A percentile compares a stretch with the other conserved stretches of the same genome.
Evolutionary conservation across 148 eudicot species (phyloP).

Genomic region (Linanthus parryae): DNA sequence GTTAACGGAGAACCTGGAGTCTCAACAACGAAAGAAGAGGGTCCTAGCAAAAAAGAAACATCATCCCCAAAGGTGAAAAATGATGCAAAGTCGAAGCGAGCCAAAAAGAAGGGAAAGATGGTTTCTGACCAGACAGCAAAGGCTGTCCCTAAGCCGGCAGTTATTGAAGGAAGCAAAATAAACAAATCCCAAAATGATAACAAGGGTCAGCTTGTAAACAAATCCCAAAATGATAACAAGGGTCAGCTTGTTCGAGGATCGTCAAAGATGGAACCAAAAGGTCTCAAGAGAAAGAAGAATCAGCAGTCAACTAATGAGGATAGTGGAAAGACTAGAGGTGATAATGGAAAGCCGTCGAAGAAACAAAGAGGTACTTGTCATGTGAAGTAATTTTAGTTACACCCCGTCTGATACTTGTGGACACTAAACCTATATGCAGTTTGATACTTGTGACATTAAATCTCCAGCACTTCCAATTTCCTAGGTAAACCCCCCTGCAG

Average conservation of each 20-base stretch:
- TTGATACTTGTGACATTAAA: no score
- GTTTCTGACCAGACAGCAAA: conserved; percentile 5
- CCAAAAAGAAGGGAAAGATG: conserved; percentile 12
- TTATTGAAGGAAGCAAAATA: conserved; percentile 6
- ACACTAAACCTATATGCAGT: no score
- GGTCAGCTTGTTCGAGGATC: conserved; percentile 7
- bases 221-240: conserved; percentile 1
- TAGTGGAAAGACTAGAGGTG: conserved; percentile 3
- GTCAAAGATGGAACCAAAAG: conserved; percentile 1
- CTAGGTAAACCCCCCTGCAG: no score
- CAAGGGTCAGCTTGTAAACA: conserved; percentile 3
- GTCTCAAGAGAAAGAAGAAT: conserved; percentile 9
- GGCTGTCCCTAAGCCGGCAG: conserved; percentile 2
- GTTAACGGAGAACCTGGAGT: conserved; percentile 9
- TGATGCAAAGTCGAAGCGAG: conserved; percentile 4
- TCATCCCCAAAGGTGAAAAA: conserved; percentile 14
- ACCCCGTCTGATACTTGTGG: no score
- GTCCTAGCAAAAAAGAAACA: conserved; percentile 9
- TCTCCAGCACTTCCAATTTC: no score
- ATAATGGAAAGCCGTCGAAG: conserved; percentile 14
- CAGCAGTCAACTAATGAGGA: conserved; percentile 2
- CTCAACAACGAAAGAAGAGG: conserved; percentile 5
- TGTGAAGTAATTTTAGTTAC: conserved; percentile 5
- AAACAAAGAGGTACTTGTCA: conserved; percentile 16
- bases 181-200: conserved; percentile 1